phyloP scores from a whole-genome alignment of 1,284 basidiomycete species.

The Athelia sp. region DNA sequence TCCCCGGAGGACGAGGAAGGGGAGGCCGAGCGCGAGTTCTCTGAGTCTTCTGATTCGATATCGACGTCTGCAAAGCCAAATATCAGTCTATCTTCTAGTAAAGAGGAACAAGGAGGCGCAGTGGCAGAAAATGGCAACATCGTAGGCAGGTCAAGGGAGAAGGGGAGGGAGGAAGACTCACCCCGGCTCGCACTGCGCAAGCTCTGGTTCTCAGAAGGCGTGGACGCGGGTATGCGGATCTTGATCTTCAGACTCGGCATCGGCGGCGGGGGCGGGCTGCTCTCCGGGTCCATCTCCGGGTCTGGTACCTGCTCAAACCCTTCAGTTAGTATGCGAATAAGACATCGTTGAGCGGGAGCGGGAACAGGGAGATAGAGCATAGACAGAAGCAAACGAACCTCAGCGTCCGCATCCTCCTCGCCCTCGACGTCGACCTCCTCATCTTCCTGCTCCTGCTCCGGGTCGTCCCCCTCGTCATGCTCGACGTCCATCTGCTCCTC shows the following conservation, averaged over 20 bases:
- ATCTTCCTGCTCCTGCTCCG: conserved; percentile 28
- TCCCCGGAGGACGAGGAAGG: conserved; percentile 14
- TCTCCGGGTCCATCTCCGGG: conserved; percentile 4
- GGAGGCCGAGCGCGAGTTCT: conserved; percentile 31
- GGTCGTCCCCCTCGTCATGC: conserved; percentile 20
- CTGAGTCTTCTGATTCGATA: conserved; percentile 54
- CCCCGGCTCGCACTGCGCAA: conserved; percentile 25
- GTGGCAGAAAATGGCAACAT: conserved; percentile 22
- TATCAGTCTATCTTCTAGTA: not conserved
- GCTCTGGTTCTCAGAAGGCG: conserved; percentile 36
- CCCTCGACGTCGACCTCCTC: conserved; percentile 25
- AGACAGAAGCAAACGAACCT: conserved; percentile 3
- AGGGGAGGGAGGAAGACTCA: conserved; percentile 18
- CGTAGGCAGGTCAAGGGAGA: conserved; percentile 9
- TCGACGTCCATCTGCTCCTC: conserved; percentile 23
- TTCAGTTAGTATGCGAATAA: not conserved
- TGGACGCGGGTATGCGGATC: conserved; percentile 49
- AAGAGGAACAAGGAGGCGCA: not conserved
- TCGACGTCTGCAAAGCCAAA: conserved; percentile 30
- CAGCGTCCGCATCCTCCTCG: conserved; percentile 15
- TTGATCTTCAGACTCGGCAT: conserved; percentile 55
- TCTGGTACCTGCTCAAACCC: not conserved
- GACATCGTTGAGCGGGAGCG: not conserved
- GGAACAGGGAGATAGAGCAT: not conserved
- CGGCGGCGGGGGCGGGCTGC: conserved; percentile 20